Evolutionary conservation across 306 rosid genomes (phyloP).

Genomic region (Lagenaria siceraria): DNA sequence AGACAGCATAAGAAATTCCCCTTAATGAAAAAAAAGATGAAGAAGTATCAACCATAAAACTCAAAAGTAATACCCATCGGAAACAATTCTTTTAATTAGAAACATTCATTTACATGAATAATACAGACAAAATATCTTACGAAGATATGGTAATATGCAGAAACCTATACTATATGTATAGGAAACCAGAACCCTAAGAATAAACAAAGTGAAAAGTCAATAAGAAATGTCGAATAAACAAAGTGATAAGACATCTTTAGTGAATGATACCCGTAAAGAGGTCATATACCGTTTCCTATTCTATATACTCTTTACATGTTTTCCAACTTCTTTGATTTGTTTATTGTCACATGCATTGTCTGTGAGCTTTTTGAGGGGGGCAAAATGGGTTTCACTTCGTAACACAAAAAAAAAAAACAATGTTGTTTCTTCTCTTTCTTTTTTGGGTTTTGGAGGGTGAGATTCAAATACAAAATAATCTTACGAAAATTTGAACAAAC

Average conservation of each 20-base stretch:
- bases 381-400: neutral
- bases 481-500: constrained; percentile 18
- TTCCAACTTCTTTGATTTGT: neutral
- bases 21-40: neutral
- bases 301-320: neutral
- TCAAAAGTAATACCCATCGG: neutral
- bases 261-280: neutral
- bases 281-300: neutral
- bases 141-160: neutral
- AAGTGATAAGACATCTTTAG: neutral
- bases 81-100: neutral
- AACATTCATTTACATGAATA: neutral
- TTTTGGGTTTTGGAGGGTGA: neutral
- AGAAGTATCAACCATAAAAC: neutral
- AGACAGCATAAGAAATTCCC: constrained; percentile 6
- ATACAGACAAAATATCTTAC: neutral
- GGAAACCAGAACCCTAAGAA: neutral
- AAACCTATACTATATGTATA: neutral
- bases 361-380: neutral
- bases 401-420: neutral
- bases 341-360: neutral
- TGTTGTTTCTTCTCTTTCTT: neutral
- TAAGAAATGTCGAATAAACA: neutral
- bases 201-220: neutral
- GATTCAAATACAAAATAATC: neutral